Percentiles rank a stretch among this genome's conserved stretches.
Conservation (phyloP, 768 basidiomycete genomes). For the Roridomyces roridus region DNA sequence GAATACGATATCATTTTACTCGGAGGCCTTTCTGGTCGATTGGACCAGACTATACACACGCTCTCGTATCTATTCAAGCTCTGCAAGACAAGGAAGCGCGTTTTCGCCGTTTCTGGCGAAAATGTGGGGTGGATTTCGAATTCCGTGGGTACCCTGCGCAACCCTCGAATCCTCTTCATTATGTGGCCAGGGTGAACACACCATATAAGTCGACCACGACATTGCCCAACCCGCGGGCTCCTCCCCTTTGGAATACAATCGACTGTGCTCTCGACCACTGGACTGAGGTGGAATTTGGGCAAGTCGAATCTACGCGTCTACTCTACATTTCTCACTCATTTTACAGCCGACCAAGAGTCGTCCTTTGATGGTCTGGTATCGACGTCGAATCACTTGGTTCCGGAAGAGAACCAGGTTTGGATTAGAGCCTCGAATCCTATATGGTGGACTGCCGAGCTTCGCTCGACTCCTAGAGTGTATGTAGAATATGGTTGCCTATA, state of each 20-base stretch:
- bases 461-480: constrained; percentile 8
- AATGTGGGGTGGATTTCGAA: constrained; percentile 91
- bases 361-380: constrained; percentile 88
- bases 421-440: constrained; percentile 84
- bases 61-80: constrained; percentile 86
- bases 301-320: constrained; percentile 28
- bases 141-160: constrained; percentile 49
- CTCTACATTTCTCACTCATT: not conserved
- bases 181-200: constrained; percentile 77
- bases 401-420: constrained; percentile 65
- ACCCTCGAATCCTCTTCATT: not conserved
- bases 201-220: constrained; percentile 74
- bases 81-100: constrained; percentile 58
- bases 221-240: constrained; percentile 89
- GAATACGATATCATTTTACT: constrained; percentile 78
- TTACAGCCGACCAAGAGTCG: constrained; percentile 64
- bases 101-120: constrained; percentile 88
- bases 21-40: constrained; percentile 87
- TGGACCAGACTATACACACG: constrained; percentile 94
- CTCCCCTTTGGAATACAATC: constrained; percentile 86
- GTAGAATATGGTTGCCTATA: no score
- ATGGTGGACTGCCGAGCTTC: constrained; percentile 80
- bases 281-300: constrained; percentile 92
- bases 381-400: constrained; percentile 91
- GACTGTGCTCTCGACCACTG: constrained; percentile 80